Percentiles rank a stretch among this genome's conserved stretches.
These are phyloP conservation scores for Geotrichum klebahnii DNA, from an alignment of 1,139 yeast genomes.

Conservation along the genomic window DNA sequence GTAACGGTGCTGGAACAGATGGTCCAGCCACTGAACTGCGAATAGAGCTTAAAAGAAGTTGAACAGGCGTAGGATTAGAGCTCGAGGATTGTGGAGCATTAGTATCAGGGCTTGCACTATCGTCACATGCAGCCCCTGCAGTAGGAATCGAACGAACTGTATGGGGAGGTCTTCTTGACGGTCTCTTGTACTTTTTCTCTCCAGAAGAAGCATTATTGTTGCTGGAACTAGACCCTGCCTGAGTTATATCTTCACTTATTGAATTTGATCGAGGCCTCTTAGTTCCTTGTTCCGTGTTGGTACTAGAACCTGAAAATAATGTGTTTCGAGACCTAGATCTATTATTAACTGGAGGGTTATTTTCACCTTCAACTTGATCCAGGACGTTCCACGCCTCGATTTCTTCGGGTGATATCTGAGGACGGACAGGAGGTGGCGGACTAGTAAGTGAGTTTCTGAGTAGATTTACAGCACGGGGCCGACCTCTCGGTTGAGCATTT, in stretches of 20 bases:
- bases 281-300: background rate
- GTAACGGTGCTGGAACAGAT: constrained; percentile 19
- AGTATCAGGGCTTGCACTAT: background rate
- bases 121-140: constrained; percentile 4
- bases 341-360: constrained; percentile 4
- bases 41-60: constrained; percentile 28
- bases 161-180: constrained; percentile 2
- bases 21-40: constrained; percentile 24
- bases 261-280: constrained; percentile 10
- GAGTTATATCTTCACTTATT: constrained; percentile 16
- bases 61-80: constrained; percentile 25
- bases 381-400: constrained; percentile 36
- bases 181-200: constrained; percentile 12
- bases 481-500: background rate
- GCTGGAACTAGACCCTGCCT: constrained; percentile 4
- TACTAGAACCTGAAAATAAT: background rate
- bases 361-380: constrained; percentile 27
- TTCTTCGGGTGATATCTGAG: constrained; percentile 32
- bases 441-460: constrained; percentile 11
- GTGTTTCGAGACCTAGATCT: background rate
- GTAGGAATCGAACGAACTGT: background rate
- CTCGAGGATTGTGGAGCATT: constrained; percentile 8
- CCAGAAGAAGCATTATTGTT: background rate
- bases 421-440: constrained; percentile 18
- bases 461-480: constrained; percentile 10